Conservation (phyloP, 2,329 filamentous ascomycete species). For the Verticillium zaregamsianum region DNA sequence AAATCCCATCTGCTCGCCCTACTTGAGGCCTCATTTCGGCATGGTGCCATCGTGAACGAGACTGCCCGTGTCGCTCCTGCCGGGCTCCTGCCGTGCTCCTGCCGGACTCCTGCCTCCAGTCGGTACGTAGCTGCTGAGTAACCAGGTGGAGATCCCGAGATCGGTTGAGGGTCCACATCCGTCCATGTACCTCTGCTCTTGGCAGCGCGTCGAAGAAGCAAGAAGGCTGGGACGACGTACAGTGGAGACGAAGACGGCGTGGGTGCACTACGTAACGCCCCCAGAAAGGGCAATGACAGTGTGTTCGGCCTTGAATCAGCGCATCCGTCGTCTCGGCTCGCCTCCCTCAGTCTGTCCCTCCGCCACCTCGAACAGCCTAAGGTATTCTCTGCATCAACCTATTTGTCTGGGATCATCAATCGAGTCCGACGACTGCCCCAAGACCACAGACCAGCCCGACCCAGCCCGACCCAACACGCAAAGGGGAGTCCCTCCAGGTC, state of each 20-base stretch:
- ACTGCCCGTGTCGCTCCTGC: too few species aligned
- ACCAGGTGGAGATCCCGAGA: too few species aligned
- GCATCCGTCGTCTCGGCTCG: background rate
- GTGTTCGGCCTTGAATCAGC: background rate
- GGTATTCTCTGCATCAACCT: too few species aligned
- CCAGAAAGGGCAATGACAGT: background rate
- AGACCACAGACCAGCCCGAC: background rate
- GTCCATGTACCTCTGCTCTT: background rate
- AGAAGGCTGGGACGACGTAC: background rate
- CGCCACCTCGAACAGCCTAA: too few species aligned
- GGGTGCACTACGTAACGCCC: background rate
- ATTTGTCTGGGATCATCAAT: too few species aligned
- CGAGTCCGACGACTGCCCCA: background rate
- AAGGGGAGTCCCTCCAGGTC: background rate
- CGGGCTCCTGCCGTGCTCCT: too few species aligned
- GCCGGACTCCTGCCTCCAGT: too few species aligned
- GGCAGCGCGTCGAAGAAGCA: background rate
- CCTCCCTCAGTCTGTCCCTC: background rate
- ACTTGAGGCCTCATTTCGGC: too few species aligned
- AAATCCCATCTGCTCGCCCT: too few species aligned
- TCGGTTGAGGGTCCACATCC: too few species aligned
- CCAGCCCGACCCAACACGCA: background rate
- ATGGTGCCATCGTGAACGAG: too few species aligned
- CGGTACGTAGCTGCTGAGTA: too few species aligned
- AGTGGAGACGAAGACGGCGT: background rate